phyloP scores from a whole-genome alignment of 805 yeast species.

The Candida alai region DNA sequence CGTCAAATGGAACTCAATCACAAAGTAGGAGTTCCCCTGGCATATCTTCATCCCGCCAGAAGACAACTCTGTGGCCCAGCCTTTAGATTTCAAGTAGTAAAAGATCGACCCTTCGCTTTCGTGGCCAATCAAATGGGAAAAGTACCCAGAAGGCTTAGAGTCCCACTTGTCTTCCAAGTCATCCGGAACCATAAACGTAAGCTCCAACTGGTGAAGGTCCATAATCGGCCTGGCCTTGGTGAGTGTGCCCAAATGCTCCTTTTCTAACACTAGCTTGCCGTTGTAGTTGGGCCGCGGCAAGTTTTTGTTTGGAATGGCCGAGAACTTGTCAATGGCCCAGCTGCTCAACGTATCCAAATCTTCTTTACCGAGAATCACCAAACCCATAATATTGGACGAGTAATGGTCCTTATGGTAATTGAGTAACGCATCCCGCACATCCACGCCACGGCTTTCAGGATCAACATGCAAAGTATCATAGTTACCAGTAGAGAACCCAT shows the following conservation, averaged over 20 bases:
- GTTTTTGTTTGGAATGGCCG: conserved; percentile 53
- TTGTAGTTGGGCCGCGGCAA: conserved; percentile 43
- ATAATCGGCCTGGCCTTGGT: conserved; percentile 76
- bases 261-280: conserved; percentile 44
- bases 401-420: conserved; percentile 70
- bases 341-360: conserved; percentile 63
- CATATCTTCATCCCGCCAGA: conserved; percentile 69
- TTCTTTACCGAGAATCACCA: conserved; percentile 82
- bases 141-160: conserved; percentile 65
- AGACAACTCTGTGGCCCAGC: conserved; percentile 78
- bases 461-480: conserved; percentile 62
- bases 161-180: conserved; percentile 58
- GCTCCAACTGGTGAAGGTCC: conserved; percentile 64
- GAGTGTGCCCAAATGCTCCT: conserved; percentile 47
- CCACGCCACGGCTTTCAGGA: conserved; percentile 58
- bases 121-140: conserved; percentile 84
- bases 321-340: conserved; percentile 68
- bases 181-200: conserved; percentile 75
- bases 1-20: conserved; percentile 74
- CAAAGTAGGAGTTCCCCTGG: conserved; percentile 62
- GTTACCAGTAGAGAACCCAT: conserved; percentile 90
- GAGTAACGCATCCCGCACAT: conserved; percentile 78
- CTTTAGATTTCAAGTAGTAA: conserved; percentile 59
- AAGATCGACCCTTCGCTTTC: conserved; percentile 86
- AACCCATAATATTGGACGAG: conserved; percentile 84